These are phyloP conservation scores for Neoboletus brunneissimus DNA, from an alignment of 768 basidiomycete genomes.

Conservation along the genomic window DNA sequence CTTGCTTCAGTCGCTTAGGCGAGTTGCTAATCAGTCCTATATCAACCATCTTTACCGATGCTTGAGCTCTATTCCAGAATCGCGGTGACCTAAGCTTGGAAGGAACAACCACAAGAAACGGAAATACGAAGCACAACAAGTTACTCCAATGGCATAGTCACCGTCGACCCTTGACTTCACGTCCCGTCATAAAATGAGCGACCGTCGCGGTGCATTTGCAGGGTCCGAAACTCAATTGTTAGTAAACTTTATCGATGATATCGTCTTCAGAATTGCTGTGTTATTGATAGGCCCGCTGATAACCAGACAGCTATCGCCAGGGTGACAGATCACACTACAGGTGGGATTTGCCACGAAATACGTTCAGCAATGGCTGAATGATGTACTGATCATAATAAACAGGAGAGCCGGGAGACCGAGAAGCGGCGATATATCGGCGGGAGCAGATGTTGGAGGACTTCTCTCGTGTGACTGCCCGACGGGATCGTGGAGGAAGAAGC, in stretches of 20 bases:
- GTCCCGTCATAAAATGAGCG: no score
- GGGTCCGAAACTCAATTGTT: background rate
- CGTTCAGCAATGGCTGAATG: background rate
- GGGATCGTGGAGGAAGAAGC: constrained; percentile 16
- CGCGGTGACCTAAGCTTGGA: no score
- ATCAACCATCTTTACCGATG: background rate
- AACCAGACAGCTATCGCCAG: background rate
- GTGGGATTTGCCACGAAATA: background rate
- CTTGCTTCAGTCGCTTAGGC: background rate
- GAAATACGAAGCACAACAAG: background rate
- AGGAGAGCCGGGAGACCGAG: background rate
- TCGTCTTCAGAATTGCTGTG: background rate
- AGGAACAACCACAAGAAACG: background rate
- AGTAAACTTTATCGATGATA: background rate
- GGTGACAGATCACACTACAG: background rate
- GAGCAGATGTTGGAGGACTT: background rate
- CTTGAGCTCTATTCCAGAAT: background rate
- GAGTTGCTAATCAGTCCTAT: background rate
- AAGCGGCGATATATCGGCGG: background rate
- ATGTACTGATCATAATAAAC: background rate
- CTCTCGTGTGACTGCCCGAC: constrained; percentile 6
- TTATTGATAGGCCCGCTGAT: background rate
- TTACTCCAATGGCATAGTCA: no score
- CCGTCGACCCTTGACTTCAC: background rate
- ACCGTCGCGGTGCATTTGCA: background rate